These are phyloP conservation scores for Leccinellum albellum DNA, from an alignment of 768 basidiomycete genomes.

Conservation along the genomic window DNA sequence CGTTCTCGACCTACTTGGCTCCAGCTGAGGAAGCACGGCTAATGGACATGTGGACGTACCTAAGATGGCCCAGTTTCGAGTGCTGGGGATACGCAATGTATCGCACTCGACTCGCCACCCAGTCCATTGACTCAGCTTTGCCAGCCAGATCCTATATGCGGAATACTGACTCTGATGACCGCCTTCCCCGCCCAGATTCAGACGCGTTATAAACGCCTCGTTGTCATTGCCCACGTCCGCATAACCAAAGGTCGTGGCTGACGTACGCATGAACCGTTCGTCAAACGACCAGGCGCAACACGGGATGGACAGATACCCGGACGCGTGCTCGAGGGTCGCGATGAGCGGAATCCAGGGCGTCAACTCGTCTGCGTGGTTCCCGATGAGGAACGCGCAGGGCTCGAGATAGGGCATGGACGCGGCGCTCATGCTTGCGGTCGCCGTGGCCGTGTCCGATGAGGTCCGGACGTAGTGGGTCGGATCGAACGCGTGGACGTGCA, in stretches of 20 bases:
- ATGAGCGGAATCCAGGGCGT: constrained; percentile 93
- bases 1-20: constrained; percentile 24
- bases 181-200: constrained; percentile 64
- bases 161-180: constrained; percentile 68
- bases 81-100: constrained; percentile 84
- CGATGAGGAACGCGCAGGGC: constrained; percentile 72
- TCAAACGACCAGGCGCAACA: constrained; percentile 90
- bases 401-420: constrained; percentile 29
- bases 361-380: constrained; percentile 94
- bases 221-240: constrained; percentile 24
- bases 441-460: background rate
- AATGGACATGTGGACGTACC: constrained; percentile 46
- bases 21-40: background rate
- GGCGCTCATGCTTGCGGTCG: background rate
- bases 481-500: constrained; percentile 71
- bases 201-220: constrained; percentile 33
- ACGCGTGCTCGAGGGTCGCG: constrained; percentile 54
- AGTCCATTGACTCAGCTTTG: constrained; percentile 61
- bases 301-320: constrained; percentile 80
- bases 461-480: constrained; percentile 35
- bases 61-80: constrained; percentile 88
- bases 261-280: constrained; percentile 52
- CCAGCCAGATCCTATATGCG: constrained; percentile 85
- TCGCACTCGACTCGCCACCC: constrained; percentile 91
- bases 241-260: constrained; percentile 23